Base-by-base conservation (phyloP, 768 basidiomycete species). In the Tulasnella sp. region DNA sequence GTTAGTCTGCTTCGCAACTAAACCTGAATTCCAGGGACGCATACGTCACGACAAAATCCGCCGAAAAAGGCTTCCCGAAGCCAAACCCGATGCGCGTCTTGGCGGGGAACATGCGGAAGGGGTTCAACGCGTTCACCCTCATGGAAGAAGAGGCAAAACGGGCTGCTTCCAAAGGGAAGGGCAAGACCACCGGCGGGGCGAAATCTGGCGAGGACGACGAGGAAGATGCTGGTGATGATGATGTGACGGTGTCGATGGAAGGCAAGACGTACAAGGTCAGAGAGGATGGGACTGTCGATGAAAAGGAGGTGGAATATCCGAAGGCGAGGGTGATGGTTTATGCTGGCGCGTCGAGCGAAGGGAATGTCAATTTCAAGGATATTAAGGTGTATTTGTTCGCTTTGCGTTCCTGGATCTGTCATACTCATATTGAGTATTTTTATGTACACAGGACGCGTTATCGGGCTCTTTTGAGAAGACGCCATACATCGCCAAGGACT, bases 101-200 rank as follows among this genome's bases (percentile, higher is more conserved):
- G 73, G 42, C 71, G 71, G 19, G 72, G 72, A 10, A 49, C 48
- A 51, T 38, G 31, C 65, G 70, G 43, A 70, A 70, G 51, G 83
- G 83, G 10, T 92, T 92, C 72, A 84, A 91, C 66, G 89, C 89
- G 15, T 92, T 92, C 75, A 75, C 76, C 54, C 81, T 84, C 62
- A 82, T 80, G 78, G 44, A 38, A 2, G 24, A 50, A 43, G 43
- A 61, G 53, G 60, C 21, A 8, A 7, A 22, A n/a, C 5, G 15
- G 34, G 34, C 34, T 38, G 45, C 45, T 48, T 19, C 45, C 8
- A 48, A 48, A n/a, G 49, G 46, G 43, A 46, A 48, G 15, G 48
- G 53, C 29, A 63, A 63, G 45, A 75, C 73, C 48, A 71, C 65
- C 48, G 70, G 66, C 22, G 73, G 68, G 4, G 64, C n/a, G 11